A percentile compares a stretch with the other conserved stretches of the same genome.
Evolutionary conservation across 2,329 filamentous ascomycete genomes (phyloP).

Genomic region (Sphaerulina vaccinii): DNA sequence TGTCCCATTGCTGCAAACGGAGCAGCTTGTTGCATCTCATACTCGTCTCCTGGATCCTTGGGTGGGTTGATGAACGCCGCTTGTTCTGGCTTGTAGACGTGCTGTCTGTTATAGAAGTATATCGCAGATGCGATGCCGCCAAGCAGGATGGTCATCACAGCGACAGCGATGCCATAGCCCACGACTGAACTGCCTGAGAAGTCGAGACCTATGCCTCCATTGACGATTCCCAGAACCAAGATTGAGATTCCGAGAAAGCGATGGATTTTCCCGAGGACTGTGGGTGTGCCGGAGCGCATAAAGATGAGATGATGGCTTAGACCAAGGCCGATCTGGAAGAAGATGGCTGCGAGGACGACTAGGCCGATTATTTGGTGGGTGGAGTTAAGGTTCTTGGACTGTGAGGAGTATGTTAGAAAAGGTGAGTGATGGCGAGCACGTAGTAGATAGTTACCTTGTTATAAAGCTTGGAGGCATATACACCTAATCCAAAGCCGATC

Average conservation of each 20-base stretch:
- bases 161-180: slow-evolving; percentile 26
- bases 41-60: slow-evolving; percentile 20
- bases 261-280: slow-evolving; percentile 52
- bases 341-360: slow-evolving; percentile 37
- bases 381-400: slow-evolving; percentile 46
- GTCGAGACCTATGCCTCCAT: slow-evolving; percentile 60
- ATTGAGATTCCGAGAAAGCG: slow-evolving; percentile 58
- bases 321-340: slow-evolving; percentile 42
- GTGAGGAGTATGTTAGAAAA: slow-evolving; percentile 11
- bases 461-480: slow-evolving; percentile 42
- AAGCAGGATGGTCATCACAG: slow-evolving; percentile 24
- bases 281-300: slow-evolving; percentile 37
- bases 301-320: slow-evolving; percentile 42
- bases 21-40: slow-evolving; percentile 24
- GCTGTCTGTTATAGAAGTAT: slow-evolving; percentile 19
- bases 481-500: slow-evolving; percentile 43
- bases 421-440: background rate
- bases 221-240: slow-evolving; percentile 55
- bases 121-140: slow-evolving; percentile 15
- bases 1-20: slow-evolving; percentile 21
- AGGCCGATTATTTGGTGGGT: slow-evolving; percentile 51
- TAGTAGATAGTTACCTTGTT: slow-evolving; percentile 40
- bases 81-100: slow-evolving; percentile 27
- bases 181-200: slow-evolving; percentile 49
- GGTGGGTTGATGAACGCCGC: slow-evolving; percentile 14